Percentiles rank a stretch among this genome's conserved stretches.
phyloP scores from a whole-genome alignment of 139 green algal species.

The Picochlorum sp. region DNA sequence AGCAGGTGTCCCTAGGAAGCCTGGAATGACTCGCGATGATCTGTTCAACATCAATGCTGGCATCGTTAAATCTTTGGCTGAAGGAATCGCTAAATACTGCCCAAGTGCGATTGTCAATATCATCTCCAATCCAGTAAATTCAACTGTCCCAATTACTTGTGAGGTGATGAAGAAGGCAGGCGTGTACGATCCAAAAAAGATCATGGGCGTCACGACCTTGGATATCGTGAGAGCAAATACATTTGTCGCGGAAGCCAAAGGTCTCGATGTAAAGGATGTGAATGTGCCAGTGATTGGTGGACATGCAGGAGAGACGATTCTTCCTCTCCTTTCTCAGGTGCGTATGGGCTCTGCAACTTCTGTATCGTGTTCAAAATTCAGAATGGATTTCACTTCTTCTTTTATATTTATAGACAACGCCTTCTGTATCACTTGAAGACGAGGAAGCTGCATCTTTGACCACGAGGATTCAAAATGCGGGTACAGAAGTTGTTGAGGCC shows the following conservation, averaged over 20 bases:
- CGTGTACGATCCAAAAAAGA: conserved; percentile 54
- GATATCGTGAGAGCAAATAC: conserved; percentile 82
- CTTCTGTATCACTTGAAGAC: conserved; percentile 67
- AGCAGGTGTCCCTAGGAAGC: conserved; percentile 89
- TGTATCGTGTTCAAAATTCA: not conserved
- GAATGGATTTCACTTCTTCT: conserved; percentile 3
- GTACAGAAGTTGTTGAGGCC: conserved; percentile 84
- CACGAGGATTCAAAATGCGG: conserved; percentile 73
- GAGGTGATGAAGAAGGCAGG: conserved; percentile 85
- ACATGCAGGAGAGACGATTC: conserved; percentile 95
- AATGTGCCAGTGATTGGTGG: conserved; percentile 92
- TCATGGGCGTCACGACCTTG: conserved; percentile 65
- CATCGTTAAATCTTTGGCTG: conserved; percentile 85
- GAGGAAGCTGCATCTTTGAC: conserved; percentile 79
- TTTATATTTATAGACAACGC: conserved; percentile 50
- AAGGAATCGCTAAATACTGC: conserved; percentile 66
- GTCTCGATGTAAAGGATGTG: conserved; percentile 67
- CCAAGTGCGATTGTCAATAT: conserved; percentile 58
- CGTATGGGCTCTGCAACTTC: conserved; percentile 7
- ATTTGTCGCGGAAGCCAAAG: conserved; percentile 58
- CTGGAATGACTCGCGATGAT: conserved; percentile 98
- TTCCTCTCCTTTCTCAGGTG: conserved; percentile 89
- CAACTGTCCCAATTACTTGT: conserved; percentile 91
- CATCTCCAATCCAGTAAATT: conserved; percentile 98
- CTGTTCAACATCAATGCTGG: conserved; percentile 98